A percentile compares a stretch with the other conserved stretches of the same genome.
These are phyloP conservation scores for Epicoccum nigrum DNA, from an alignment of 2,329 filamentous ascomycete species.

Conservation along the genomic window DNA sequence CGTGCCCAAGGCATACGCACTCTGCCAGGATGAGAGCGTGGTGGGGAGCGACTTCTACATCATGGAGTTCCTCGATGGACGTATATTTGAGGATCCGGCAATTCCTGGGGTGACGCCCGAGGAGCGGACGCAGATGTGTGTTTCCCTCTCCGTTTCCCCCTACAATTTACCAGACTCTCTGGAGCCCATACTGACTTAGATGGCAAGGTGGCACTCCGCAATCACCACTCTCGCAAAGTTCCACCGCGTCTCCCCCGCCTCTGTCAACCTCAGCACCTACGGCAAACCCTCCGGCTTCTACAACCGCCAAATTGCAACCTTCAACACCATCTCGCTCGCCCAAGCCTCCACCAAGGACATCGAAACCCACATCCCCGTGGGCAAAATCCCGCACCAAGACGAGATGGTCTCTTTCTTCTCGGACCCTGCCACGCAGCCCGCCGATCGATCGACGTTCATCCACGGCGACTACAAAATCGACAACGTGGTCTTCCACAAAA, in stretches of 20 bases:
- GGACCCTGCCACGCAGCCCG: conserved; percentile 71
- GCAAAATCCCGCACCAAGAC: conserved; percentile 81
- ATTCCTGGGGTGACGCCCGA: conserved; percentile 73
- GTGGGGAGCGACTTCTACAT: conserved; percentile 95
- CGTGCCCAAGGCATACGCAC: conserved; percentile 79
- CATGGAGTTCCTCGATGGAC: conserved; percentile 93
- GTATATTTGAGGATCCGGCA: conserved; percentile 88
- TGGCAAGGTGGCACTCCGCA: conserved; percentile 79
- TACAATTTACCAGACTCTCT: not conserved
- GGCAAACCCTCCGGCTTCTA: conserved; percentile 82
- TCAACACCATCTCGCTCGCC: conserved; percentile 75
- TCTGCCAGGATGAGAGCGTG: conserved; percentile 81
- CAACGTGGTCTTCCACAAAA: conserved; percentile 76
- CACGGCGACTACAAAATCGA: conserved; percentile 94
- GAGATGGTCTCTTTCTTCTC: conserved; percentile 81
- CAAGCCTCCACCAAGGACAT: conserved; percentile 78
- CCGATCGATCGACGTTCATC: conserved; percentile 78
- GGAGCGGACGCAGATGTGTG: conserved; percentile 74
- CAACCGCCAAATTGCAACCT: conserved; percentile 81
- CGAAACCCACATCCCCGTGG: conserved; percentile 77
- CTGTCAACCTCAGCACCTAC: conserved; percentile 73
- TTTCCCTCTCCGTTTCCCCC: not conserved
- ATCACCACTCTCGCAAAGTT: conserved; percentile 83
- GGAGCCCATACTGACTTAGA: not conserved
- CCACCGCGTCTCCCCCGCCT: conserved; percentile 72